Evolutionary conservation across 352 stramenopile genomes (phyloP).

Genomic region (Phytophthora constricta): DNA sequence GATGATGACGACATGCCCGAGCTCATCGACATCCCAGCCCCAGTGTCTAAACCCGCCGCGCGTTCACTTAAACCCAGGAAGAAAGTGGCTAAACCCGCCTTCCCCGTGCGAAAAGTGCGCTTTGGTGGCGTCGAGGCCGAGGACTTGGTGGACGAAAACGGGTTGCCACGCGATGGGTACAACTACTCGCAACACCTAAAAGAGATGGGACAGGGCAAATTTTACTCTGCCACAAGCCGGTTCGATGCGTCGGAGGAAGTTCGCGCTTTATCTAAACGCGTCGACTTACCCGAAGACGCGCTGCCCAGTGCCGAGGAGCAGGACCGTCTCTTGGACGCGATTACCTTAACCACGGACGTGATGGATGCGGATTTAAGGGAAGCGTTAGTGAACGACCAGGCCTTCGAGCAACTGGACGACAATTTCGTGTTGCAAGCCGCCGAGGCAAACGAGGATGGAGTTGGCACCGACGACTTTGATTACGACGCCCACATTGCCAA

Average conservation of each 20-base stretch:
- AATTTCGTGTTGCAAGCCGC: slow-evolving; percentile 91
- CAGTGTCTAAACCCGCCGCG: slow-evolving; percentile 21
- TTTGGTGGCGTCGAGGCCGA: slow-evolving; percentile 72
- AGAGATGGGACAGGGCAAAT: slow-evolving; percentile 88
- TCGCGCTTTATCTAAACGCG: slow-evolving; percentile 60
- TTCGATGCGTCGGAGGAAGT: slow-evolving; percentile 59
- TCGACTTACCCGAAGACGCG: slow-evolving; percentile 73
- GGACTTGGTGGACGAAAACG: slow-evolving; percentile 87
- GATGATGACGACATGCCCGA: slow-evolving; percentile 63
- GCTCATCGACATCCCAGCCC: slow-evolving; percentile 43
- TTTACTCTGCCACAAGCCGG: slow-evolving; percentile 77
- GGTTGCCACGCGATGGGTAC: slow-evolving; percentile 92
- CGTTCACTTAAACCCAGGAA: slow-evolving; percentile 9
- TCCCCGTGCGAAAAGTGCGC: slow-evolving; percentile 66
- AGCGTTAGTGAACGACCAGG: slow-evolving; percentile 81
- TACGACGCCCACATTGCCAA: slow-evolving; percentile 94
- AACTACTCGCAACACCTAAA: slow-evolving; percentile 94
- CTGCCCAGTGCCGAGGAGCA: slow-evolving; percentile 73
- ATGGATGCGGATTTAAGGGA: slow-evolving; percentile 90
- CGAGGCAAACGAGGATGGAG: slow-evolving; percentile 46
- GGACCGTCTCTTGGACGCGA: slow-evolving; percentile 82
- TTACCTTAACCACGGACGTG: slow-evolving; percentile 83
- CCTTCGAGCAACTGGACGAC: slow-evolving; percentile 91
- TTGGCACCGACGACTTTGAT: slow-evolving; percentile 78
- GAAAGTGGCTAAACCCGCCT: slow-evolving; percentile 38